Conservation (phyloP, 176 grass and related monocot species). For the Zoysia pacifica region DNA sequence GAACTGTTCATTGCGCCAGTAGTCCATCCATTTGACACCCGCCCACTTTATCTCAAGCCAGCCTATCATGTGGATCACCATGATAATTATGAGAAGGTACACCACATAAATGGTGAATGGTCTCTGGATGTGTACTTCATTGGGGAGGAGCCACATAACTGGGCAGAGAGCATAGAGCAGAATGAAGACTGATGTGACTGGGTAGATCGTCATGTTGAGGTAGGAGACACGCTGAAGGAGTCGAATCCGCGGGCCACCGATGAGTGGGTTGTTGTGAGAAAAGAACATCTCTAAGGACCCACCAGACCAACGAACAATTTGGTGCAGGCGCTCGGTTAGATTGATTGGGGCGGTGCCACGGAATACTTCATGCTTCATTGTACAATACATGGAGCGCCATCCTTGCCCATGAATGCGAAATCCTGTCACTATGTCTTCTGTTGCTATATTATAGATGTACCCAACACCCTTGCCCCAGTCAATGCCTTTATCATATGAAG, state of each 20-base stretch:
- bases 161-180: slow-evolving; percentile 26
- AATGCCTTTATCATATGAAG: neutral
- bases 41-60: slow-evolving; percentile 37
- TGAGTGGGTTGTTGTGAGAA: slow-evolving; percentile 36
- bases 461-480: slow-evolving; percentile 36
- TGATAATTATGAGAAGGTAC: slow-evolving; percentile 24
- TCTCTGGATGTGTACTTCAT: slow-evolving; percentile 21
- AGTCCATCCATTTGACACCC: slow-evolving; percentile 17
- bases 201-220: slow-evolving; percentile 44
- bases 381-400: slow-evolving; percentile 34
- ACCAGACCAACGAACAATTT: slow-evolving; percentile 46
- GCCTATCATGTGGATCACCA: slow-evolving; percentile 36
- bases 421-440: slow-evolving; percentile 36
- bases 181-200: slow-evolving; percentile 32
- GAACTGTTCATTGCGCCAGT: slow-evolving; percentile 35
- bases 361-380: slow-evolving; percentile 34
- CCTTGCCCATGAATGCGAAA: slow-evolving; percentile 40
- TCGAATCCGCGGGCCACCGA: neutral
- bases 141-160: slow-evolving; percentile 26
- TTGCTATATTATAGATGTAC: slow-evolving; percentile 35
- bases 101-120: slow-evolving; percentile 26
- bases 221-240: slow-evolving; percentile 34
- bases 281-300: slow-evolving; percentile 50
- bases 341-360: slow-evolving; percentile 35
- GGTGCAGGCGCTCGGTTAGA: slow-evolving; percentile 30